Base-by-base conservation (phyloP, 2,329 filamentous ascomycete genomes). In the Microsporum audouinii region DNA sequence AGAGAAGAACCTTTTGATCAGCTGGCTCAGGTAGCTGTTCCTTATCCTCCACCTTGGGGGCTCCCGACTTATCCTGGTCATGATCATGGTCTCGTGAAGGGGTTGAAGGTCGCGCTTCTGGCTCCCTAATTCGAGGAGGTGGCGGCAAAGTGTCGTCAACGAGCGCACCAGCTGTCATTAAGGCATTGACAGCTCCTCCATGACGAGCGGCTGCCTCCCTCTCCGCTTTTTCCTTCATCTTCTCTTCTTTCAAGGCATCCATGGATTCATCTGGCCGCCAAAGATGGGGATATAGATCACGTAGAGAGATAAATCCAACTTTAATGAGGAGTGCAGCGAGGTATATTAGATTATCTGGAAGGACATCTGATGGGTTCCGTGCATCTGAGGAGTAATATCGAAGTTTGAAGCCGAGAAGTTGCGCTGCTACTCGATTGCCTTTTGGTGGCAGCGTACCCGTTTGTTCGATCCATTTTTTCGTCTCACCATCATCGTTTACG, bases 321-420 rank as follows among this genome's bases (percentile, higher is more conserved):
- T 99, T 99, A 75, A 99, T 91, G 34, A 99, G 82, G 38, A 97
- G 82, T 0, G 94, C 91, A 0, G 91, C 88, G 17, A 99, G 82
- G 66, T 94, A 95, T 34, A 97, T 89, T 2, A 99, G 80, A 67
- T 99, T 99, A 43, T 94, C 89, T 0, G 94, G 94, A 1, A 97
- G 80, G 2, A 86, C 80, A 68, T 97, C 94, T 0, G 82, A 78
- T 60, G 85, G 82, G 63, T 89, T 84, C 61, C 92, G 84, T 39
- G 88, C 85, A 33, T 86, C 79, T 0, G 90, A 95, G 45, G 89
- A 88, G 71, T 99, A 99, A 73, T 96, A 99, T 12, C 89, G 88
- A 58, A 99, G 82, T 75, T 99, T 99, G 80, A 99, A 99, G 2
- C 94, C 94, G 12, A 99, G 84, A 2, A 99, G 82, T 71, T 97